Conservation (phyloP, 768 basidiomycete species). For the Boletus huronensis region DNA sequence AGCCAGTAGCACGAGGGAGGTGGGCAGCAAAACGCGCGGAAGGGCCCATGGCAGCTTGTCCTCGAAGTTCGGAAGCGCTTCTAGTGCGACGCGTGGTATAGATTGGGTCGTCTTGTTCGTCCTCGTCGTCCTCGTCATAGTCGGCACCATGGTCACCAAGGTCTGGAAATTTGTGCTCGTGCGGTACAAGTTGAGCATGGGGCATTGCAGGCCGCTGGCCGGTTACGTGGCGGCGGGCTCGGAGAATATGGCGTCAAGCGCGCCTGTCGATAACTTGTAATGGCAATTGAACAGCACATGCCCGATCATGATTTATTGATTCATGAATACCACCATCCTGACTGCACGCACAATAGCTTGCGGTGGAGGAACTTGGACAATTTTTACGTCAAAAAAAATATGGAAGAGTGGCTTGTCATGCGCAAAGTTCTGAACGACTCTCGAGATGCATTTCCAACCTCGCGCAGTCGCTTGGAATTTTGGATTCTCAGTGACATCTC, state of each 20-base stretch:
- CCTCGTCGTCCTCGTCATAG: not conserved
- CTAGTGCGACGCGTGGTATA: slow-evolving; percentile 22
- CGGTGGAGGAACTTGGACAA: not conserved
- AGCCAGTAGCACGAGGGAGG: slow-evolving; percentile 16
- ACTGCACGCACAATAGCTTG: not conserved
- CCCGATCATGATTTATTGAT: not conserved
- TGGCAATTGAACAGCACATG: not conserved
- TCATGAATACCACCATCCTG: not conserved
- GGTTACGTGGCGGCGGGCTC: not conserved
- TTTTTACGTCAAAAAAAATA: slow-evolving; percentile 1
- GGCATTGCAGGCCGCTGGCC: not conserved
- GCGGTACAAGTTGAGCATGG: not conserved
- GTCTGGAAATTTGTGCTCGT: not conserved
- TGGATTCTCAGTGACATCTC: not conserved
- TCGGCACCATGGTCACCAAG: not conserved
- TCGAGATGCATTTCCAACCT: too few species aligned
- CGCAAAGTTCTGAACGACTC: not conserved
- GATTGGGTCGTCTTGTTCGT: slow-evolving; percentile 5
- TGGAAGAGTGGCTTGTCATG: not conserved
- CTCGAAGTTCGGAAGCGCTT: slow-evolving; percentile 22
- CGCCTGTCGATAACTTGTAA: not conserved
- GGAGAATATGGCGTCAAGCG: not conserved
- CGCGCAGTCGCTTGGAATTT: too few species aligned
- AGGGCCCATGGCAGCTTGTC: not conserved
- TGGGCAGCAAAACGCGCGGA: slow-evolving; percentile 8